These are phyloP conservation scores for Sphagnum contortum DNA, from an alignment of 225 moss, liverwort and hornwort species.

Conservation along the genomic window DNA sequence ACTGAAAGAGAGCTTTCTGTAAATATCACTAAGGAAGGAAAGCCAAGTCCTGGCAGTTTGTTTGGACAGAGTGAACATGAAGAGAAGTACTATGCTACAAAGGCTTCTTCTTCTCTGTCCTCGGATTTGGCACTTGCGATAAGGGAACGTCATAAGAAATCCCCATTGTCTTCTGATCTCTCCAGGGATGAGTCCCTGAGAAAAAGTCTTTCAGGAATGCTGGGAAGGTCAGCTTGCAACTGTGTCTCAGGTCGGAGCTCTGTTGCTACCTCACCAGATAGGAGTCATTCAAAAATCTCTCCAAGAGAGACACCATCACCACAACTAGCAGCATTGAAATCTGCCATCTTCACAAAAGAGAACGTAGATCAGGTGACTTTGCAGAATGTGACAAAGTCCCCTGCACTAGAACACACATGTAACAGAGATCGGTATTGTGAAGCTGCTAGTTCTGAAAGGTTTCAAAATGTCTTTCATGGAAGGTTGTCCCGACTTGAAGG, in stretches of 20 bases:
- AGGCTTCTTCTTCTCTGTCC: conserved; percentile 16
- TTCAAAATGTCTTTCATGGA: conserved; percentile 67
- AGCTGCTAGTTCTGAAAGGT: conserved; percentile 22
- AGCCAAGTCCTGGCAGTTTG: background rate
- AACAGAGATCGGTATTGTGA: conserved; percentile 13
- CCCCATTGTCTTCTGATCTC: conserved; percentile 24
- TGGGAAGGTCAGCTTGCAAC: conserved; percentile 8
- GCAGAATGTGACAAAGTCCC: background rate
- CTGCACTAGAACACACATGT: conserved; percentile 6
- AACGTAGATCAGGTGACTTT: too few species aligned
- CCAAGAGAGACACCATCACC: background rate
- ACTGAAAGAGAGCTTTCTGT: conserved; percentile 10
- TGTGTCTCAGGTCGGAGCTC: conserved; percentile 3
- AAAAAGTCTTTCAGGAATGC: conserved; percentile 13
- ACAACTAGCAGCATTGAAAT: too few species aligned
- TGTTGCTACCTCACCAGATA: conserved; percentile 8
- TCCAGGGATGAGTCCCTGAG: conserved; percentile 29
- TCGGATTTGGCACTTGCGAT: conserved; percentile 4
- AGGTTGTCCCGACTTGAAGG: conserved; percentile 77
- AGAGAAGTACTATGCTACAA: conserved; percentile 20
- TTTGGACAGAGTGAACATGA: background rate
- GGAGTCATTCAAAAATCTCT: conserved; percentile 10
- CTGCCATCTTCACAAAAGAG: too few species aligned
- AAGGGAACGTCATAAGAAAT: conserved; percentile 10
- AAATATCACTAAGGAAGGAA: conserved; percentile 16